Conservation (phyloP, 305 asterid species). For the Caryopteris hybrid region DNA sequence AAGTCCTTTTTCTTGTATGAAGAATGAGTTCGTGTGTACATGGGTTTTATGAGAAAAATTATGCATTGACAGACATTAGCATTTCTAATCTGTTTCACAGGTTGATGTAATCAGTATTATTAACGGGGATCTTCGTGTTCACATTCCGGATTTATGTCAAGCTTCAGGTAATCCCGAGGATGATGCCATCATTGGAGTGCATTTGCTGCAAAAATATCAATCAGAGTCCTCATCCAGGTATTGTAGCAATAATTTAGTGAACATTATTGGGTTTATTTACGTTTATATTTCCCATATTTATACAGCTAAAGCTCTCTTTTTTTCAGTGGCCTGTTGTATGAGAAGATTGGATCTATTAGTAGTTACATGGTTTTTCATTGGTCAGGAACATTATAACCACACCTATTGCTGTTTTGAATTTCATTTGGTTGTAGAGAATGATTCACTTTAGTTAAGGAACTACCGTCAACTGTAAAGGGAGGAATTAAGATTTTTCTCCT, state of each 20-base stretch:
- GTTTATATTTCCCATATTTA: background rate
- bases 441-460: background rate
- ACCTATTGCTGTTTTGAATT: background rate
- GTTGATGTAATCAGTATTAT: conserved; percentile 73
- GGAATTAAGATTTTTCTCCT: background rate
- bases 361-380: background rate
- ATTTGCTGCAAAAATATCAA: conserved; percentile 51
- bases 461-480: background rate
- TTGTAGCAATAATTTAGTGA: background rate
- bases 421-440: background rate
- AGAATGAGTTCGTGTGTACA: background rate
- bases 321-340: background rate
- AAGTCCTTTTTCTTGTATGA: conserved; percentile 29
- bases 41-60: background rate
- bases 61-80: conserved; percentile 7
- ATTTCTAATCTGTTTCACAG: conserved; percentile 32
- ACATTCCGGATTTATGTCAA: conserved; percentile 41
- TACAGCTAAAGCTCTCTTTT: background rate
- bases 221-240: conserved; percentile 60
- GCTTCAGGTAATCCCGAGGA: conserved; percentile 39
- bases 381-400: background rate
- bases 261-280: background rate
- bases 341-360: background rate
- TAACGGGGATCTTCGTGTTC: conserved; percentile 55
- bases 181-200: conserved; percentile 58